Conservation (phyloP, 768 basidiomycete species). For the Exsudoporus frostii region DNA sequence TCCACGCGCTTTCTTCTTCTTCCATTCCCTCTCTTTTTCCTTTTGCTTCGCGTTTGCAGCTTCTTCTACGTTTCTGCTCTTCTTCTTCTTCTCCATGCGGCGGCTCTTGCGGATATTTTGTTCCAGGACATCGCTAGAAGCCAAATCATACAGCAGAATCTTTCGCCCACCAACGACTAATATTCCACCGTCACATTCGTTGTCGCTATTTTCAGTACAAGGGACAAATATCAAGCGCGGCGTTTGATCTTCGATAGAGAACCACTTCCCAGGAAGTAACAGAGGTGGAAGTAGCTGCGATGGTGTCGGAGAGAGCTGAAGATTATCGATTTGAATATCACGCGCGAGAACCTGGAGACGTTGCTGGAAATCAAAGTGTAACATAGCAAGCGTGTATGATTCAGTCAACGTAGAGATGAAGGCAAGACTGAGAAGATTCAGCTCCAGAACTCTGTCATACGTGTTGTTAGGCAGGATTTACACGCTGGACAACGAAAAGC, state of each 20-base stretch:
- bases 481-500: not conserved
- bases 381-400: constrained; percentile 57
- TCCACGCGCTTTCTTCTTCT: constrained; percentile 52
- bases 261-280: constrained; percentile 45
- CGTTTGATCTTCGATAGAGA: constrained; percentile 37
- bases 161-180: constrained; percentile 67
- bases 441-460: constrained; percentile 52
- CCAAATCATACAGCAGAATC: constrained; percentile 59
- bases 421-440: constrained; percentile 64
- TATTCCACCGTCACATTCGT: constrained; percentile 58
- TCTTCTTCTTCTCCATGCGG: constrained; percentile 49
- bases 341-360: constrained; percentile 63
- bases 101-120: constrained; percentile 56
- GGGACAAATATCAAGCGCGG: constrained; percentile 41
- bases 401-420: constrained; percentile 48
- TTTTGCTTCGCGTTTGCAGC: constrained; percentile 49
- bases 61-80: constrained; percentile 42
- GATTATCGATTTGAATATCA: constrained; percentile 46
- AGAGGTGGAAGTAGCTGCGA: constrained; percentile 50
- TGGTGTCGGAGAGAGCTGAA: constrained; percentile 48
- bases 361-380: constrained; percentile 61
- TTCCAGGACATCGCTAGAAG: constrained; percentile 43
- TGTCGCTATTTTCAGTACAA: constrained; percentile 19
- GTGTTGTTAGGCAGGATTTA: constrained; percentile 1
- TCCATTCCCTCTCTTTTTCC: constrained; percentile 52